Conservation (phyloP, 2,329 filamentous ascomycete species). For the Colletotrichum destructivum region DNA sequence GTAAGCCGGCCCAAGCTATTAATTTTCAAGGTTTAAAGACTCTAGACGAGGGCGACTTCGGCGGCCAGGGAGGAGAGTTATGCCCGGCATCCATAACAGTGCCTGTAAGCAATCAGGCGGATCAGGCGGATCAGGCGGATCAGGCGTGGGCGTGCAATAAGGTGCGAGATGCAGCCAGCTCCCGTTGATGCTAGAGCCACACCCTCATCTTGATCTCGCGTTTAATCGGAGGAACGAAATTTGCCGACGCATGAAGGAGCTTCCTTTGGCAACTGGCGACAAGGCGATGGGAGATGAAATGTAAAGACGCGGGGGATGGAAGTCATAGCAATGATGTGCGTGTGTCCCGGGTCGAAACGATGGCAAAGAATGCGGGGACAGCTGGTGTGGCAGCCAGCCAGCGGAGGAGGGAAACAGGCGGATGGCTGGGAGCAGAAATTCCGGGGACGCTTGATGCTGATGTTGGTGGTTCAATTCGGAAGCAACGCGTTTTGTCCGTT, state of each 20-base stretch:
- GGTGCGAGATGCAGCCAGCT: background rate
- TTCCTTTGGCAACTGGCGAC: background rate
- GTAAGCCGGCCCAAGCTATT: background rate
- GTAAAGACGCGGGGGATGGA: background rate
- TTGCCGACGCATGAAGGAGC: background rate
- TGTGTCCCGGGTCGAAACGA: background rate
- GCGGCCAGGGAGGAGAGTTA: background rate
- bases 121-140: no score
- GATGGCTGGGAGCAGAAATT: background rate
- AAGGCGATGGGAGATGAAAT: background rate
- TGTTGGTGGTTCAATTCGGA: background rate
- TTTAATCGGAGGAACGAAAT: background rate
- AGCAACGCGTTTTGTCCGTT: slow-evolving; percentile 9
- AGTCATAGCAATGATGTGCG: background rate
- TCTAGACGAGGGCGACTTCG: background rate
- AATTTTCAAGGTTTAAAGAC: slow-evolving; percentile 20
- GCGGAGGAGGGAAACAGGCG: background rate
- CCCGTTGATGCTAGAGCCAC: slow-evolving; percentile 19
- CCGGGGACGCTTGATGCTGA: background rate
- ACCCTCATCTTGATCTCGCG: background rate
- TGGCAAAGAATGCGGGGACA: background rate
- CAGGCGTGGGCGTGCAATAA: slow-evolving; percentile 18
- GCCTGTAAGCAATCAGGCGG: slow-evolving; percentile 14
- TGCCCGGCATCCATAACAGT: background rate
- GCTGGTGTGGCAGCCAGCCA: background rate